phyloP scores from a whole-genome alignment of 768 basidiomycete species.

The Exsudoporus frostii region DNA sequence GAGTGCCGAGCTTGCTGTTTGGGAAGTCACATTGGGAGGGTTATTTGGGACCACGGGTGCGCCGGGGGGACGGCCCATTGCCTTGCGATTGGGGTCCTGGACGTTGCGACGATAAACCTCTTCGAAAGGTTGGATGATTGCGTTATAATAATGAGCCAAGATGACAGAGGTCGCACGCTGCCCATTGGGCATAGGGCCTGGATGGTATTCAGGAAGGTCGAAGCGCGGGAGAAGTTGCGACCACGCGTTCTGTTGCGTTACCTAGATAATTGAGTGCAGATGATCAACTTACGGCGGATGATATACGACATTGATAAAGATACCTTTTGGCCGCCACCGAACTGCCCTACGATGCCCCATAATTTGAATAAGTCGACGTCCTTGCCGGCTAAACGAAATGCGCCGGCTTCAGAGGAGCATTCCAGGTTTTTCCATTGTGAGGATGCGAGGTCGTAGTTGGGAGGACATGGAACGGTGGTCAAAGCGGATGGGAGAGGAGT shows the following conservation, averaged over 20 bases:
- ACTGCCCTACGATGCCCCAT: slow-evolving; percentile 57
- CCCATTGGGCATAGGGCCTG: slow-evolving; percentile 44
- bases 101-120: slow-evolving; percentile 62
- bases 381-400: slow-evolving; percentile 66
- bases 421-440: slow-evolving; percentile 70
- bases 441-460: slow-evolving; percentile 57
- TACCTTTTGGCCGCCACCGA: slow-evolving; percentile 64
- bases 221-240: slow-evolving; percentile 49
- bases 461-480: slow-evolving; percentile 55
- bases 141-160: slow-evolving; percentile 58
- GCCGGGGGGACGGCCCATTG: slow-evolving; percentile 37
- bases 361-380: slow-evolving; percentile 77
- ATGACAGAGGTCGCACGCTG: slow-evolving; percentile 46
- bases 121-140: slow-evolving; percentile 69
- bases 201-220: slow-evolving; percentile 57
- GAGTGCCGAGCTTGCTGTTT: slow-evolving; percentile 10
- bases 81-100: slow-evolving; percentile 57
- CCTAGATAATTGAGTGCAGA: slow-evolving; percentile 31
- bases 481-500: slow-evolving; percentile 74
- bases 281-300: slow-evolving; percentile 13
- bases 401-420: slow-evolving; percentile 55
- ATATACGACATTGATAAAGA: slow-evolving; percentile 25
- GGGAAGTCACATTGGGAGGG: slow-evolving; percentile 15
- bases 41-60: slow-evolving; percentile 13
- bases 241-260: slow-evolving; percentile 57